Evolutionary conservation across 106 monocot species (phyloP).

Genomic region (Acorus gramineus): DNA sequence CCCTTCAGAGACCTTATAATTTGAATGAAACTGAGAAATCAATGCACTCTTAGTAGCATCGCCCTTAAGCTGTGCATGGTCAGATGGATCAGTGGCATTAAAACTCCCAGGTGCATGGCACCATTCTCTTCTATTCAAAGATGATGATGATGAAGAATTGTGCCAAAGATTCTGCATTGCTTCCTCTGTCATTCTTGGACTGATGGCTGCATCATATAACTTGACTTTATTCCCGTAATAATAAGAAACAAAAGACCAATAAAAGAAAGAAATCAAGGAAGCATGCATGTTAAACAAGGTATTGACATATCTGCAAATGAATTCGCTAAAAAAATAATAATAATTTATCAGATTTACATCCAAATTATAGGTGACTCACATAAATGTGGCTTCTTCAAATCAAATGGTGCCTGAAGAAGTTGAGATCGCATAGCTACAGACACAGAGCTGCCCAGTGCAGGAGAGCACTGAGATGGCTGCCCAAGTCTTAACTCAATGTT

Average conservation of each 20-base stretch:
- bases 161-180: constrained; percentile 6
- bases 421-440: constrained; percentile 12
- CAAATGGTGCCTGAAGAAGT: constrained; percentile 6
- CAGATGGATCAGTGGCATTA: constrained; percentile 9
- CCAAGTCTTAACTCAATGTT: constrained; percentile 71
- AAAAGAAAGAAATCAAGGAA: neutral
- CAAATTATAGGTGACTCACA: constrained; percentile 20
- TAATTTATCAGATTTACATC: neutral
- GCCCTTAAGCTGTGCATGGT: constrained; percentile 13
- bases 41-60: constrained; percentile 37
- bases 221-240: constrained; percentile 1
- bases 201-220: constrained; percentile 32
- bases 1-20: constrained; percentile 42
- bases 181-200: constrained; percentile 15
- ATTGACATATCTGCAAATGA: neutral
- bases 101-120: constrained; percentile 11
- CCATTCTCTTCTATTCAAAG: constrained; percentile 4
- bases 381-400: neutral
- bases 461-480: constrained; percentile 52
- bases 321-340: neutral
- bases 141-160: constrained; percentile 10
- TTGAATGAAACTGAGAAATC: constrained; percentile 71
- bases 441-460: constrained; percentile 12
- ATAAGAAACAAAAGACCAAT: neutral
- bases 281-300: neutral